phyloP scores from a whole-genome alignment of 192 early-diverging fungal genomes.

The Coemansia asiatica region DNA sequence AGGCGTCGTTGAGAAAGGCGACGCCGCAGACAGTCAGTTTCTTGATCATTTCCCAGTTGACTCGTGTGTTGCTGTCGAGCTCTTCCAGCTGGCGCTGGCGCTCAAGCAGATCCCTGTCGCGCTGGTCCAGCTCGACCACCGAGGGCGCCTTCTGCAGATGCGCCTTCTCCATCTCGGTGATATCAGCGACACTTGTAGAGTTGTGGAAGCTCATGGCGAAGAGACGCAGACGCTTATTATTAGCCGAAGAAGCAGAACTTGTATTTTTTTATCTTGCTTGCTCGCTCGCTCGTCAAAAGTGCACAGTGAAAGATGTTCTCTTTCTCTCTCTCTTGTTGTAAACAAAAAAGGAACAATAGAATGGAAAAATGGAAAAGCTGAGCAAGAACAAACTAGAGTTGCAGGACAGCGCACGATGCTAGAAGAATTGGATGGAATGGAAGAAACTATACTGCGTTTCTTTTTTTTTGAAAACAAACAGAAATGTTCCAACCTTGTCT shows the following conservation, averaged over 20 bases:
- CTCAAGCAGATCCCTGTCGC: constrained; percentile 44
- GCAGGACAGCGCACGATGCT: constrained; percentile 19
- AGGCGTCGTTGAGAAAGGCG: constrained; percentile 93
- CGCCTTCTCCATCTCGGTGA: constrained; percentile 35
- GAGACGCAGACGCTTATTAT: background rate
- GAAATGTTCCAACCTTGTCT: background rate
- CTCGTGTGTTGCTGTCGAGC: constrained; percentile 61
- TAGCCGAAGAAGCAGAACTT: background rate
- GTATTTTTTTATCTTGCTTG: background rate
- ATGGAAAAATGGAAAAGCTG: background rate
- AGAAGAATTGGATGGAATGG: constrained; percentile 11
- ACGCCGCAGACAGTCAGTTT: constrained; percentile 72
- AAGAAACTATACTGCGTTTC: background rate
- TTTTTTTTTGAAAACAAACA: background rate
- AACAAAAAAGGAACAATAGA: background rate
- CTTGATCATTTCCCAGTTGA: constrained; percentile 74
- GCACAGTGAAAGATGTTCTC: too few species aligned
- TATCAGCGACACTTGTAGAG: constrained; percentile 30
- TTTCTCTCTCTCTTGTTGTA: background rate
- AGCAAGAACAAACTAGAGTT: constrained; percentile 11
- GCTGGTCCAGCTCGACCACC: constrained; percentile 31
- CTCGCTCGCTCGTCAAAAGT: too few species aligned
- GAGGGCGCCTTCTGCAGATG: background rate
- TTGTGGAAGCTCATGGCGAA: constrained; percentile 35
- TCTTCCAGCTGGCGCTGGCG: constrained; percentile 49